Evolutionary conservation across 768 basidiomycete species (phyloP).

Genomic region (Clathrus columnatus): DNA sequence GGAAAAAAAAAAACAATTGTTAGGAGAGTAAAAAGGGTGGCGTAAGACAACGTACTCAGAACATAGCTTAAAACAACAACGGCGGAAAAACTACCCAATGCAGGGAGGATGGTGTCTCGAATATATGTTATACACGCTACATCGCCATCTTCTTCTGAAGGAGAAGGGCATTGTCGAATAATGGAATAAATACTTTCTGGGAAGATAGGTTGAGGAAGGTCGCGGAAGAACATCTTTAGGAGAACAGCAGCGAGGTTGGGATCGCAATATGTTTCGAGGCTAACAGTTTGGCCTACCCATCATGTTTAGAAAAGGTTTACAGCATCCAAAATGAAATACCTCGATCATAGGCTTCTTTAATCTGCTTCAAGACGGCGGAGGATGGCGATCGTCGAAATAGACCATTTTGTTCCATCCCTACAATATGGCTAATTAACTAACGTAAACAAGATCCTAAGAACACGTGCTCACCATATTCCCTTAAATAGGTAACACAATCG

Average conservation of each 20-base stretch:
- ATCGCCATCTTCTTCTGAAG: slow-evolving; percentile 44
- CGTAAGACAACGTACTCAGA: slow-evolving; percentile 38
- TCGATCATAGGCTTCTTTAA: slow-evolving; percentile 78
- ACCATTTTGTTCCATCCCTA: slow-evolving; percentile 62
- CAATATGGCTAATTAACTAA: neutral
- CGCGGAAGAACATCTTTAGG: slow-evolving; percentile 77
- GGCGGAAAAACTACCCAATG: slow-evolving; percentile 51
- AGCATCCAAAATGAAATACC: slow-evolving; percentile 29
- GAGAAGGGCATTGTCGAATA: slow-evolving; percentile 59
- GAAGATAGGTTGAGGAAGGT: slow-evolving; percentile 73
- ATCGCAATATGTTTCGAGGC: slow-evolving; percentile 65
- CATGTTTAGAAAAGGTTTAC: neutral
- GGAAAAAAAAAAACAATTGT: slow-evolving; percentile 7
- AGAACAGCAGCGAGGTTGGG: slow-evolving; percentile 78
- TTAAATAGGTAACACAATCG: slow-evolving; percentile 64
- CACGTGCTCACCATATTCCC: slow-evolving; percentile 38
- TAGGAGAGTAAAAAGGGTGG: slow-evolving; percentile 12
- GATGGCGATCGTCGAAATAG: slow-evolving; percentile 77
- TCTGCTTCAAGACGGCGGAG: slow-evolving; percentile 59
- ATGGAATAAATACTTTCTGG: slow-evolving; percentile 57
- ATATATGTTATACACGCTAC: slow-evolving; percentile 55
- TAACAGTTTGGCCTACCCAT: slow-evolving; percentile 61
- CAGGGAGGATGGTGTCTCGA: slow-evolving; percentile 57
- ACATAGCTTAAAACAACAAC: slow-evolving; percentile 68
- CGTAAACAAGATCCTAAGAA: neutral